phyloP scores from a whole-genome alignment of 768 basidiomycete species.

The Cubamyces lactineus region DNA sequence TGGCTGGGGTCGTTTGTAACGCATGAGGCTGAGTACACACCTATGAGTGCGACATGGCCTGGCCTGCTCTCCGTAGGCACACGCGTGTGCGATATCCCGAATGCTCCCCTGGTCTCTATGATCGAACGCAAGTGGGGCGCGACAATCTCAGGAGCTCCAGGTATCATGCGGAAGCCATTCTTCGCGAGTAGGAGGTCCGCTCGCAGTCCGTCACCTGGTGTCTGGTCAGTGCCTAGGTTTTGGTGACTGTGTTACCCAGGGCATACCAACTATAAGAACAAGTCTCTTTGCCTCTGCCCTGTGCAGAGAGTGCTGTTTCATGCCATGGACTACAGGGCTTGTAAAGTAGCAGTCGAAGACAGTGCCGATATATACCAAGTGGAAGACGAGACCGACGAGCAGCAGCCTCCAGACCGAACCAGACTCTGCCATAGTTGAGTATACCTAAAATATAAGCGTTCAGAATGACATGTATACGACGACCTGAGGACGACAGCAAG shows the following conservation, averaged over 20 bases:
- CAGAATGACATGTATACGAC: slow-evolving; percentile 2
- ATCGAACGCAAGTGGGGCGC: slow-evolving; percentile 79
- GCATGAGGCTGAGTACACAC: slow-evolving; percentile 37
- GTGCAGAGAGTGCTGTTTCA: slow-evolving; percentile 55
- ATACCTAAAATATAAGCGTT: background rate
- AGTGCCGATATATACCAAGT: slow-evolving; percentile 70
- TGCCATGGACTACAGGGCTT: slow-evolving; percentile 79
- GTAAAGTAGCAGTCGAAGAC: slow-evolving; percentile 90
- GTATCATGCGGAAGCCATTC: slow-evolving; percentile 59
- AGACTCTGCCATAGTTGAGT: slow-evolving; percentile 3
- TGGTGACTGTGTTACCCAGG: background rate
- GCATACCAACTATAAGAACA: slow-evolving; percentile 77
- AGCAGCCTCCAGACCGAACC: slow-evolving; percentile 46
- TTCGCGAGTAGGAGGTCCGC: slow-evolving; percentile 76
- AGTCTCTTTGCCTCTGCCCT: slow-evolving; percentile 66
- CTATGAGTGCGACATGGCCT: slow-evolving; percentile 88
- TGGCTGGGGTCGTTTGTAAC: background rate
- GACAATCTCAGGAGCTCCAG: slow-evolving; percentile 56
- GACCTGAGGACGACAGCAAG: background rate
- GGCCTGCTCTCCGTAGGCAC: slow-evolving; percentile 90
- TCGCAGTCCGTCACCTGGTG: slow-evolving; percentile 76
- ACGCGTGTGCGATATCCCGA: slow-evolving; percentile 82
- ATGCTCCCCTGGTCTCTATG: slow-evolving; percentile 67
- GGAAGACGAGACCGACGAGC: slow-evolving; percentile 71
- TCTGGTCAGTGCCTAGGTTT: background rate